Evolutionary conservation across 2,329 filamentous ascomycete genomes (phyloP), one percentile per base, ranked within the genome.

Genomic region (Pestalotiopsis sp.): DNA sequence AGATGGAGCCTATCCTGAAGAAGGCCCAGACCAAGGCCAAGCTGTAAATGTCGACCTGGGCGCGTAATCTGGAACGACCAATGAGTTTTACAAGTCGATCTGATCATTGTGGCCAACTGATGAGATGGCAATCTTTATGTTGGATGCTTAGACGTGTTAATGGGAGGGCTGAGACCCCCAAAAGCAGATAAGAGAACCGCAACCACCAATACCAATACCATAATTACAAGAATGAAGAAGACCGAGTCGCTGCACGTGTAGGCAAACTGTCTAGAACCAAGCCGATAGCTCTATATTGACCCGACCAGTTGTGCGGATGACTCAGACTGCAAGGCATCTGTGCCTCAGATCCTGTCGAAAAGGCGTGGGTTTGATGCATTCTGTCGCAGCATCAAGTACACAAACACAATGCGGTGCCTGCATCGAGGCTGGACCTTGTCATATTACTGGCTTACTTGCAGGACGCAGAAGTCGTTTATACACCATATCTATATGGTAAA

Each of bases 1-100:
- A 97, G 90, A 90, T 98, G 83, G 94, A 98, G 83, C 93, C 94
- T 56, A 92, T 98, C 77, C 84, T 97, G 73, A 94, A 94, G 87
- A 96, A 94, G 87, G 92, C 93, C 49, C 92, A 94, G 85, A 86
- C 84, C 77, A 93, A 93, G 87, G 88, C 93, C 75, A 97, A 97
- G 88, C 84, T 97, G 83, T 95, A 90, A 85, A 77, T 62, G 11
- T 5, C 23, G 56, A 12, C 23, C 38, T 27, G 13, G 23, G 20
- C 14, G 12, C 25, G 27, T 49, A 12, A 23, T 23, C n/a, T 52
- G 17, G 45, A 11, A 23, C 45, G 17, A 9, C 45, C 14, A 9
- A 23, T 17, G 17, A 52, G 17, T 11, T 52, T n/a, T n/a, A 52
- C 45, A 23, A n/a, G 45, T 23, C n/a, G 45, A 9, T 23, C 17